Base-by-base conservation (phyloP, 164 flowering plant species). In the Taxillus chinensis region DNA sequence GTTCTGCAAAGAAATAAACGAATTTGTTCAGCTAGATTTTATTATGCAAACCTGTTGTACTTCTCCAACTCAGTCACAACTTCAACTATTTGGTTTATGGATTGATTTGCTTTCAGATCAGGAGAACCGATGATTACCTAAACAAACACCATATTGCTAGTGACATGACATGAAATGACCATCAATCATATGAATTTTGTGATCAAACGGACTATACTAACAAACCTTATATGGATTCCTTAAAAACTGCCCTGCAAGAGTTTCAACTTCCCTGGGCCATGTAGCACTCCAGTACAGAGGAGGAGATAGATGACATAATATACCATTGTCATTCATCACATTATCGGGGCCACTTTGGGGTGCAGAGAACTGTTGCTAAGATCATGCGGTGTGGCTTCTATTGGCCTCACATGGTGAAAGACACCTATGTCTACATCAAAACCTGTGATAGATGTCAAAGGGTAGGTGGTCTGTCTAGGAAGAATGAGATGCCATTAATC, bases 201-300 rank as follows among this genome's bases (percentile, higher is more conserved):
- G 16, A 38, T 3, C 41, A 37, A 39, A 14, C 3, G 6, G 3
- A 39, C 43, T 17, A 58, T 8, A 54, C 13, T 1, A 58, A n/a
- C n/a, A 46, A 55, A 95, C 99, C 96, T 91, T 91, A 73, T 89
- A 95, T 46, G 99, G 80, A 71, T 86, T 82, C 40, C 77, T 84
- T 15, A 95, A 69, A 59, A 91, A 95, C 70, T 87, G 96, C 69
- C 96, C 85, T 38, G 98, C 98, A 46, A 95, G 73, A 41, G 80
- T 61, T 74, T 95, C 98, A 60, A 95, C 99, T 73, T 95, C 98
- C 73, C 67, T 83, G 55, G 99, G 99, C 99, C 99, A 95, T 68
- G 99, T 95, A 40, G 98, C 99, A 74, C 99, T 95, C 99, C 99
- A 95, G 66, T 89, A 91, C 45, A 95, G 77, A 37, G 99, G n/a